Base-by-base conservation (phyloP, 2,329 filamentous ascomycete species). In the Xylaria sp. region DNA sequence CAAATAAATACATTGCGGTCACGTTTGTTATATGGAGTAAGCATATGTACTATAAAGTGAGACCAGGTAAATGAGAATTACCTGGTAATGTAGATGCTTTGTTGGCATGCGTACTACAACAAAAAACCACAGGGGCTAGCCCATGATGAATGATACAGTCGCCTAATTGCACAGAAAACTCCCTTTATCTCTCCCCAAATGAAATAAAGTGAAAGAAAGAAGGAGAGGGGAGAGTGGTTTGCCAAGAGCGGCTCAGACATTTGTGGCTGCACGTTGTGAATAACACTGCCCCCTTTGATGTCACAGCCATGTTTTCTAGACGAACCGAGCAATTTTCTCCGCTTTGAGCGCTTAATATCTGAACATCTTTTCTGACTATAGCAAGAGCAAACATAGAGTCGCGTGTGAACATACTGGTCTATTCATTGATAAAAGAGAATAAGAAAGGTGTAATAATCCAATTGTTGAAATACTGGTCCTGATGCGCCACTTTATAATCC, bases 171-270 rank as follows among this genome's bases (percentile, higher is more conserved):
- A 48, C 20, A 30, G 25, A 5, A 30, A 15, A 30, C 13, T 50
- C 25, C 8, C 46, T 7, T 28, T 12, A 46, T 23, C 20, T 46
- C 43, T 13, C 28, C 23, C 18, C 46, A 0, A 30, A 50, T 15
- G 3, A 52, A 13, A 32, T n/a, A 52, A 48, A 9, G 7, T 13
- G 5, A 18, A 28, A 32, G 23, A 50, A 30, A n/a, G 25, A 32
- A 30, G 48, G 25, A 52, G 25, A 28, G 46, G 46, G 8, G 10
- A 34, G 32, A 34, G 32, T 15, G 34, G 20, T 4, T 8, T 52
- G 64, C 64, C 64, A 66, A 66, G 64, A 18, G 64, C 58, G 64
- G 64, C 64, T 58, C 13, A 66, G 64, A 57, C 59, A 28, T 48
- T 6, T 60, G 57, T 41, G 53, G 59, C 58, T 23, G 50, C 43